These are phyloP conservation scores for Hyphodiscus sp. DNA, from an alignment of 2,329 filamentous ascomycete genomes.

Conservation along the genomic window DNA sequence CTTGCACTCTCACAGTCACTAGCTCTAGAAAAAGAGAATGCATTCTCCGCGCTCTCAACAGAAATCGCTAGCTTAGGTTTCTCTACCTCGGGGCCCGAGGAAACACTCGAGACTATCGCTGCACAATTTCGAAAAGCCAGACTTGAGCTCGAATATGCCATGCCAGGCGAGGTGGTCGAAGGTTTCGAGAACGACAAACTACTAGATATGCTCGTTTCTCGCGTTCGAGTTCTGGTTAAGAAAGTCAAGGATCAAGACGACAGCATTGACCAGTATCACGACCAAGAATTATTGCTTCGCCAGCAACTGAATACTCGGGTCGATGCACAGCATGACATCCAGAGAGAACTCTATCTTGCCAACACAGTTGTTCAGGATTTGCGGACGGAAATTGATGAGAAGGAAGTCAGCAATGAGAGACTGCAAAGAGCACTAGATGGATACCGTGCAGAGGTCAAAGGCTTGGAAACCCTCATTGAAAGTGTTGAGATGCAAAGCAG, in stretches of 20 bases:
- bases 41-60: conserved; percentile 41
- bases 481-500: conserved; percentile 37
- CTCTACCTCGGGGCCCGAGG: conserved; percentile 34
- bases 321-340: conserved; percentile 42
- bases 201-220: conserved; percentile 46
- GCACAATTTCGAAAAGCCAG: conserved; percentile 49
- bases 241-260: conserved; percentile 43
- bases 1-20: conserved; percentile 28
- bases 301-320: conserved; percentile 50
- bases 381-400: conserved; percentile 21
- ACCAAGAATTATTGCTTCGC: conserved; percentile 47
- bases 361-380: conserved; percentile 13
- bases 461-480: conserved; percentile 46
- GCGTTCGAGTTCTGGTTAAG: conserved; percentile 43
- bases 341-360: conserved; percentile 33
- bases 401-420: conserved; percentile 41
- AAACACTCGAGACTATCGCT: conserved; percentile 38
- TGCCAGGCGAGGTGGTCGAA: conserved; percentile 49
- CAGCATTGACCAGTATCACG: conserved; percentile 54
- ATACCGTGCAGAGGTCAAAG: conserved; percentile 47
- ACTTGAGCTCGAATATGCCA: conserved; percentile 56
- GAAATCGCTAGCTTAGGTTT: conserved; percentile 48
- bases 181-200: conserved; percentile 44
- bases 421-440: conserved; percentile 45
- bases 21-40: conserved; percentile 34